Percentiles rank a stretch among this genome's conserved stretches.
Evolutionary conservation across 2,329 filamentous ascomycete species (phyloP).

Genomic region (Verticillium zaregamsianum): DNA sequence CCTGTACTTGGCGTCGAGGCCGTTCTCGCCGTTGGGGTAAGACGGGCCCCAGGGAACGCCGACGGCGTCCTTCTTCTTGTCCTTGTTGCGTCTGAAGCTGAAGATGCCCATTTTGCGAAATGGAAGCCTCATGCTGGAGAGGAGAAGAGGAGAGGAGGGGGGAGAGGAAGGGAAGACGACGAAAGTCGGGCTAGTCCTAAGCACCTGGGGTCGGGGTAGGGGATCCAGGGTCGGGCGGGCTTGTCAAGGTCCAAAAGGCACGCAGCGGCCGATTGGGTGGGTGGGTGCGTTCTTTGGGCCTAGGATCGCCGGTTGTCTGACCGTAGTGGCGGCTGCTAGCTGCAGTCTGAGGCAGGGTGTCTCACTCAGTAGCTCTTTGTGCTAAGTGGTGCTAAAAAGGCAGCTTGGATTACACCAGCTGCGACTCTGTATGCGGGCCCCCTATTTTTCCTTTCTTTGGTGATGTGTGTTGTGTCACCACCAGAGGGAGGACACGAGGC

Average conservation of each 20-base stretch:
- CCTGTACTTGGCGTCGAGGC: neutral
- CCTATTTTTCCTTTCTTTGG: neutral
- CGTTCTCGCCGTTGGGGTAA: neutral
- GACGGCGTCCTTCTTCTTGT: constrained; percentile 10
- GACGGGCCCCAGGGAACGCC: neutral
- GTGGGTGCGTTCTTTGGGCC: neutral
- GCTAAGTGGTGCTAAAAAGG: neutral
- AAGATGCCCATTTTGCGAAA: constrained; percentile 9
- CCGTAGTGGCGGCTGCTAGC: neutral
- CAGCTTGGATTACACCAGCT: neutral
- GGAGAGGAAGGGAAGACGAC: neutral
- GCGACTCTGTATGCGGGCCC: neutral
- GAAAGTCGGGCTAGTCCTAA: neutral
- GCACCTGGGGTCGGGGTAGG: neutral
- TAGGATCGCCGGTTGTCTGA: neutral
- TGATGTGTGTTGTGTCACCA: neutral
- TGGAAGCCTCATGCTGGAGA: constrained; percentile 10
- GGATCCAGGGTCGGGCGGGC: neutral
- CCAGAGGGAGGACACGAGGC: neutral
- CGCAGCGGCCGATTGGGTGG: neutral
- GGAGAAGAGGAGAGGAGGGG: neutral
- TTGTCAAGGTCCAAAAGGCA: neutral
- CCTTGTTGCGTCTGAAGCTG: constrained; percentile 12
- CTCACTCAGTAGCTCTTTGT: neutral
- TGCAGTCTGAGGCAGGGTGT: neutral